Evolutionary conservation across 176 grass and related monocot genomes (phyloP).

Genomic region (Musa troglodytarum): DNA sequence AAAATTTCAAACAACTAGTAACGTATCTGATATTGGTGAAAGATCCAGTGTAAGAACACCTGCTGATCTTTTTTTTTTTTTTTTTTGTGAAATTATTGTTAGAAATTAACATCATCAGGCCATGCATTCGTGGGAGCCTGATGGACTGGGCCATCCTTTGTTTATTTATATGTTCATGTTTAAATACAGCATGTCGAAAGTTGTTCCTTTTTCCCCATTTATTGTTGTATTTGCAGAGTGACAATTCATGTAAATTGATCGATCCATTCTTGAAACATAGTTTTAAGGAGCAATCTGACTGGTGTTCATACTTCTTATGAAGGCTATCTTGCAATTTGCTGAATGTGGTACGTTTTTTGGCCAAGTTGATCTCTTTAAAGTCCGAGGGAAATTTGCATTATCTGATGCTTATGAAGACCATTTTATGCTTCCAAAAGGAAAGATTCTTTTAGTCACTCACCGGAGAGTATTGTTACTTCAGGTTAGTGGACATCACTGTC

Average conservation of each 20-base stretch:
- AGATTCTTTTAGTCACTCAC: slow-evolving; percentile 74
- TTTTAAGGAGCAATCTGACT: not conserved
- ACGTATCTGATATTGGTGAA: too few species aligned
- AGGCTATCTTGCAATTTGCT: slow-evolving; percentile 88
- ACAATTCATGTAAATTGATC: too few species aligned
- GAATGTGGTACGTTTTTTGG: slow-evolving; percentile 89
- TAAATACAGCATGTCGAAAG: not conserved
- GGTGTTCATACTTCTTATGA: slow-evolving; percentile 18
- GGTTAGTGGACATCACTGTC: slow-evolving; percentile 23
- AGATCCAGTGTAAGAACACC: too few species aligned
- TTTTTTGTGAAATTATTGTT: too few species aligned
- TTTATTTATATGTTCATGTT: not conserved
- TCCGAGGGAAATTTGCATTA: slow-evolving; percentile 93
- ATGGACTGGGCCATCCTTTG: too few species aligned
- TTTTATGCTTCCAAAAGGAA: slow-evolving; percentile 83
- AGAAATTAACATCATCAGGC: too few species aligned
- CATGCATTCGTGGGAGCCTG: too few species aligned
- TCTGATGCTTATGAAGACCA: slow-evolving; percentile 97
- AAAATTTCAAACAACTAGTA: too few species aligned
- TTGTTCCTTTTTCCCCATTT: not conserved
- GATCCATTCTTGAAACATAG: not conserved
- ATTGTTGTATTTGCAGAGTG: not conserved
- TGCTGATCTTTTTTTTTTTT: too few species aligned
- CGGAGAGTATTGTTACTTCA: slow-evolving; percentile 79
- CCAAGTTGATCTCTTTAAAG: slow-evolving; percentile 98